phyloP scores from a whole-genome alignment of 768 basidiomycete genomes.

The Pseudohyphozyma bogoriensis region DNA sequence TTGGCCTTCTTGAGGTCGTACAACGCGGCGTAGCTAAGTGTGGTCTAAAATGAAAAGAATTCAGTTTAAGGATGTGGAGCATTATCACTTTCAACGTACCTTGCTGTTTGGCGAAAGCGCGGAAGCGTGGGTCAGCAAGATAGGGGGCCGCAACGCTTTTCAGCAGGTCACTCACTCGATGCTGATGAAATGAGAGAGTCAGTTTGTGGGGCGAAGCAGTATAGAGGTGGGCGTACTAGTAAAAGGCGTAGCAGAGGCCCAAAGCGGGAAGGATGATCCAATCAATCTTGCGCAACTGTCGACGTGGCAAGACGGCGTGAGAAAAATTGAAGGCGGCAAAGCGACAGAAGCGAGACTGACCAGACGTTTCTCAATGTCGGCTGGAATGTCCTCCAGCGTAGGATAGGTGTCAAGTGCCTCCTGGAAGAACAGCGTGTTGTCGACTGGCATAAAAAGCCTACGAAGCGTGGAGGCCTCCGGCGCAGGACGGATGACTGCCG shows the following conservation, averaged over 20 bases:
- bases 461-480: no score
- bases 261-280: neutral
- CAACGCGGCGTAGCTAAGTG: slow-evolving; percentile 15
- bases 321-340: no score
- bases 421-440: slow-evolving; percentile 18
- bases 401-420: slow-evolving; percentile 35
- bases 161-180: no score
- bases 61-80: no score
- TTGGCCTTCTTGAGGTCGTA: slow-evolving; percentile 25
- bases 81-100: slow-evolving; percentile 10
- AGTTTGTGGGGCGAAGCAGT: no score
- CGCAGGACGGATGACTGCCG: no score
- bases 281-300: slow-evolving; percentile 9
- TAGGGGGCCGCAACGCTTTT: neutral
- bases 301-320: no score
- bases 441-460: no score
- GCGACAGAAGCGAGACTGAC: no score
- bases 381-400: slow-evolving; percentile 28
- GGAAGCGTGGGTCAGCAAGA: no score
- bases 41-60: no score
- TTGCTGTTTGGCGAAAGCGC: no score
- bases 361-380: slow-evolving; percentile 33
- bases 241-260: neutral
- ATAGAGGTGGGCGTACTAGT: neutral
- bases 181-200: neutral